A percentile compares a stretch with the other conserved stretches of the same genome.
These are phyloP conservation scores for Yamadazyma ubonensis DNA, from an alignment of 805 yeast species.

Conservation along the genomic window DNA sequence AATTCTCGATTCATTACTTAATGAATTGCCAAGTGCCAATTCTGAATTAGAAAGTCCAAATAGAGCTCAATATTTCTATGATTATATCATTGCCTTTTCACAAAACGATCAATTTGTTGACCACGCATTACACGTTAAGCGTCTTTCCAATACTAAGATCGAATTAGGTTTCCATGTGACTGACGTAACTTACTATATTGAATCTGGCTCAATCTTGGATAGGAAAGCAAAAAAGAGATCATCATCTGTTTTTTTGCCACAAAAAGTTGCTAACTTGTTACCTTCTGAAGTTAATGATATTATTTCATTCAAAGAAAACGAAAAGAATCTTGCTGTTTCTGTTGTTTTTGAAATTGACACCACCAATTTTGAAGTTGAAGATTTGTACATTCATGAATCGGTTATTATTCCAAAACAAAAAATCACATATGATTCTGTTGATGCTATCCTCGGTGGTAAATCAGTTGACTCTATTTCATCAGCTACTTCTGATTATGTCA, in stretches of 20 bases:
- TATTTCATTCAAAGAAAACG: conserved; percentile 60
- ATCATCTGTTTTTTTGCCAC: conserved; percentile 84
- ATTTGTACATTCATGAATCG: conserved; percentile 75
- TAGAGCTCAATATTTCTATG: conserved; percentile 56
- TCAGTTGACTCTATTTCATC: conserved; percentile 36
- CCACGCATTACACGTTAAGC: conserved; percentile 78
- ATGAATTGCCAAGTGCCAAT: conserved; percentile 43
- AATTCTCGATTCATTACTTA: conserved; percentile 14
- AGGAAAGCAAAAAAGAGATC: conserved; percentile 89
- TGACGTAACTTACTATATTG: conserved; percentile 72
- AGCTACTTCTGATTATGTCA: conserved; percentile 64
- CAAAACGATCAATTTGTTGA: conserved; percentile 62
- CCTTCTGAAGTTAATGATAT: conserved; percentile 63
- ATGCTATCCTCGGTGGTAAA: conserved; percentile 42
- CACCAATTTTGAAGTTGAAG: conserved; percentile 65
- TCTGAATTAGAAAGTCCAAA: conserved; percentile 31
- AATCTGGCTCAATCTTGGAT: conserved; percentile 74
- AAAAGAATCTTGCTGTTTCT: conserved; percentile 65
- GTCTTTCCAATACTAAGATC: conserved; percentile 55
- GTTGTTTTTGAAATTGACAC: conserved; percentile 81
- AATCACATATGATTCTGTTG: conserved; percentile 56
- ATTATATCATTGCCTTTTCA: conserved; percentile 63
- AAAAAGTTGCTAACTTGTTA: conserved; percentile 62
- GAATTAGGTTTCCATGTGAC: conserved; percentile 85
- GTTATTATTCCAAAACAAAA: conserved; percentile 61